A percentile compares a stretch with the other conserved stretches of the same genome.
These are phyloP conservation scores for Serendipita sp. DNA, from an alignment of 768 basidiomycete species.

Conservation along the genomic window DNA sequence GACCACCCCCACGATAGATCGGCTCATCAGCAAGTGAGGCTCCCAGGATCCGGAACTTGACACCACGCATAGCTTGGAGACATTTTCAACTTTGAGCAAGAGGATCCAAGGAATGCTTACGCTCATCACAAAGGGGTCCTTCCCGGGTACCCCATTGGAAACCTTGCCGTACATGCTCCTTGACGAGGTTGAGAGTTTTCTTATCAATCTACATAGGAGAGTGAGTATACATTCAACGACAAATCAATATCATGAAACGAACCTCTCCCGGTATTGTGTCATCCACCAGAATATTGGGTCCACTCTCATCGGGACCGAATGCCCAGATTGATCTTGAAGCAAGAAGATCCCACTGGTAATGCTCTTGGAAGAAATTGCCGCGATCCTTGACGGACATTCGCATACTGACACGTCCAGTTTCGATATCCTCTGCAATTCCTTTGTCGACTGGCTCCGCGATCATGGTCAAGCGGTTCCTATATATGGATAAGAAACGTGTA, in stretches of 20 bases:
- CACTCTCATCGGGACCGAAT: slow-evolving; percentile 93
- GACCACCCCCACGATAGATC: slow-evolving; percentile 95
- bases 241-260: slow-evolving; percentile 12
- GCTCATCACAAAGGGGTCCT: slow-evolving; percentile 96
- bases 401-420: slow-evolving; percentile 84
- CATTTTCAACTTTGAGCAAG: background rate
- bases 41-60: slow-evolving; percentile 93
- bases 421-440: slow-evolving; percentile 93
- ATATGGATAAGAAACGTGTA: background rate
- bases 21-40: slow-evolving; percentile 86
- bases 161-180: slow-evolving; percentile 93
- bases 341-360: slow-evolving; percentile 95
- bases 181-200: slow-evolving; percentile 74
- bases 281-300: slow-evolving; percentile 85
- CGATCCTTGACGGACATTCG: slow-evolving; percentile 90
- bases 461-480: slow-evolving; percentile 95
- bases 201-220: slow-evolving; percentile 59
- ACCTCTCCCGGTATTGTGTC: slow-evolving; percentile 94
- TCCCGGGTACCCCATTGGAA: slow-evolving; percentile 99
- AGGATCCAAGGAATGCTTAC: slow-evolving; percentile 41
- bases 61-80: slow-evolving; percentile 80
- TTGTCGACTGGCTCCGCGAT: slow-evolving; percentile 95
- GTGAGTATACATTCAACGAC: background rate
- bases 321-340: slow-evolving; percentile 99
- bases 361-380: slow-evolving; percentile 90